Conservation (phyloP, 768 basidiomycete genomes). For the Collybia nuda region DNA sequence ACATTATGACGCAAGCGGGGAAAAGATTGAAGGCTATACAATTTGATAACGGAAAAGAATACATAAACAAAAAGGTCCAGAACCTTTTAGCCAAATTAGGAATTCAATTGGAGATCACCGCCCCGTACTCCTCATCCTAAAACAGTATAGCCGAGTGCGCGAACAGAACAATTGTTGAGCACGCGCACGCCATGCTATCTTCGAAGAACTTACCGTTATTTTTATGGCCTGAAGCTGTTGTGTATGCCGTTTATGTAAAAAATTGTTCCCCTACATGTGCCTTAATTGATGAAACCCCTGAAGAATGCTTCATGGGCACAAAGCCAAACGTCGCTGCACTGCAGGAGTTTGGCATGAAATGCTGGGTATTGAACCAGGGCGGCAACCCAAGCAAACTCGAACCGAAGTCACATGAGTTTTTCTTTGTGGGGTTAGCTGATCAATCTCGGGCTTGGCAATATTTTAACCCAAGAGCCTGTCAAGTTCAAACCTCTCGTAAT, state of each 20-base stretch:
- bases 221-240: constrained; percentile 9
- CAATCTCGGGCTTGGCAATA: background rate
- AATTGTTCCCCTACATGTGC: background rate
- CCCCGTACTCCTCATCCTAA: background rate
- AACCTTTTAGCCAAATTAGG: background rate
- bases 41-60: background rate
- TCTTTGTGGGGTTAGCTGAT: background rate
- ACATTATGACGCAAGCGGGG: background rate
- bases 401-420: background rate
- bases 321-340: constrained; percentile 3
- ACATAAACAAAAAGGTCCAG: background rate
- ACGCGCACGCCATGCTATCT: constrained; percentile 5
- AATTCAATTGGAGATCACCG: background rate
- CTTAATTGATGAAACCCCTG: constrained; percentile 4
- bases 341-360: constrained; percentile 1
- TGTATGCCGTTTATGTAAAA: constrained; percentile 1
- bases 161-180: constrained; percentile 1
- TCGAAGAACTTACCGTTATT: background rate
- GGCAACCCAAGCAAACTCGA: background rate
- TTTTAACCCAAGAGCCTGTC: background rate
- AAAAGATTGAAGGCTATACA: background rate
- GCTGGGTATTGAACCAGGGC: background rate
- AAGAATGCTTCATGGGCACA: background rate
- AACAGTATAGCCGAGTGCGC: constrained; percentile 6
- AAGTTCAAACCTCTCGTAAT: background rate